These are phyloP conservation scores for Candida rishiriensis DNA, from an alignment of 805 yeast species.

Conservation along the genomic window DNA sequence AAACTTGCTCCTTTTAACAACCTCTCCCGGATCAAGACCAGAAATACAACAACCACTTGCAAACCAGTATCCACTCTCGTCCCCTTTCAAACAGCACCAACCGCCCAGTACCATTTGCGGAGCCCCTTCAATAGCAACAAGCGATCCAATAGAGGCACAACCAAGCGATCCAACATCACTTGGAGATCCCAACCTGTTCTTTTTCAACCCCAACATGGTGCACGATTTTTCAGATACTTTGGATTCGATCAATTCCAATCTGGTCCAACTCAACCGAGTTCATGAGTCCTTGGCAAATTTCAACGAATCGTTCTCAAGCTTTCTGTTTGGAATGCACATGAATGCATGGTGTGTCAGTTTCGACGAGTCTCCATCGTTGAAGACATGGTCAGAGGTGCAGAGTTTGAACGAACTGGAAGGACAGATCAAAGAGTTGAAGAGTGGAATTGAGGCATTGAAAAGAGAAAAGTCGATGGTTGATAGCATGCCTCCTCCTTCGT, in stretches of 20 bases:
- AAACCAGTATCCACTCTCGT: slow-evolving; percentile 18
- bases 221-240: slow-evolving; percentile 17
- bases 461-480: slow-evolving; percentile 8
- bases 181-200: slow-evolving; percentile 14
- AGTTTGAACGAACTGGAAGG: slow-evolving; percentile 15
- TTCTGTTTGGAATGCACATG: slow-evolving; percentile 73
- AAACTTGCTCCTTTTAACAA: slow-evolving; percentile 6
- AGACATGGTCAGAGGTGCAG: slow-evolving; percentile 18
- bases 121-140: background rate
- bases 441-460: slow-evolving; percentile 10
- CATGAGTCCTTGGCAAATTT: slow-evolving; percentile 61
- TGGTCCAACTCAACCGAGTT: slow-evolving; percentile 51
- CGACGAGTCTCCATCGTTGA: slow-evolving; percentile 26
- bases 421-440: slow-evolving; percentile 14
- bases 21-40: slow-evolving; percentile 3
- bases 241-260: slow-evolving; percentile 44
- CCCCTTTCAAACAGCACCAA: slow-evolving; percentile 9
- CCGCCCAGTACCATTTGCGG: background rate
- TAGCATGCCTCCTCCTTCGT: slow-evolving; percentile 25
- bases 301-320: slow-evolving; percentile 70
- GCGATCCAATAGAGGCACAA: background rate
- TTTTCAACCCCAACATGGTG: slow-evolving; percentile 18
- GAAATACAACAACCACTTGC: slow-evolving; percentile 14
- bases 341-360: slow-evolving; percentile 89
- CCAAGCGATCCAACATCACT: background rate